These are phyloP conservation scores for Pythium aquatile DNA, from an alignment of 352 stramenopile genomes.

Conservation along the genomic window DNA sequence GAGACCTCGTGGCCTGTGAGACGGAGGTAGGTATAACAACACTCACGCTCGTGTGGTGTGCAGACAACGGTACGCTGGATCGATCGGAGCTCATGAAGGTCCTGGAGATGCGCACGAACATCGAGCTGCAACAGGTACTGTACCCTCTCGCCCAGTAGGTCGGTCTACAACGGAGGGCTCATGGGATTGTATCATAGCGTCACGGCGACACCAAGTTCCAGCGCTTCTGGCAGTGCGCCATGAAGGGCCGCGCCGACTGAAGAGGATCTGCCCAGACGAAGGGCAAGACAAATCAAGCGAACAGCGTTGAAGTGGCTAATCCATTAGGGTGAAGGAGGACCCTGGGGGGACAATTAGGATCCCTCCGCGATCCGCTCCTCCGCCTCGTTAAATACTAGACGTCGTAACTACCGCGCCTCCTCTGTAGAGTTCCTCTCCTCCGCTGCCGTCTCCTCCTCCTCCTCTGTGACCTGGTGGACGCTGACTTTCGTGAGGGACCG, in stretches of 20 bases:
- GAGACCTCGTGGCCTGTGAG: background rate
- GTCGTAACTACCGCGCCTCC: background rate
- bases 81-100: conserved; percentile 66
- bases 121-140: conserved; percentile 50
- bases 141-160: background rate
- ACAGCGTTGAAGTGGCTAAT: background rate
- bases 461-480: conserved; percentile 30
- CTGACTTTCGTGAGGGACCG: conserved; percentile 40
- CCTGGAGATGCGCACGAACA: conserved; percentile 57
- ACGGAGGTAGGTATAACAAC: too few species aligned
- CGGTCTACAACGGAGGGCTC: background rate
- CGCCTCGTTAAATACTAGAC: background rate
- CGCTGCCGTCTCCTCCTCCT: conserved; percentile 13
- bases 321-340: background rate
- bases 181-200: background rate
- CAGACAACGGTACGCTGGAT: conserved; percentile 68
- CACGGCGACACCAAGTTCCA: conserved; percentile 18
- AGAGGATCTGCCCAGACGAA: background rate
- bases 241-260: conserved; percentile 17
- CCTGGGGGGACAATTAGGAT: too few species aligned
- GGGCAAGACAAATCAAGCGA: background rate
- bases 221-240: conserved; percentile 18
- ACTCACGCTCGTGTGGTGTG: background rate
- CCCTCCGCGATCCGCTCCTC: too few species aligned
- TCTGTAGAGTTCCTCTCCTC: conserved; percentile 1